Base-by-base conservation (phyloP, 305 asterid genomes). In the Stenogyne calaminthoides region DNA sequence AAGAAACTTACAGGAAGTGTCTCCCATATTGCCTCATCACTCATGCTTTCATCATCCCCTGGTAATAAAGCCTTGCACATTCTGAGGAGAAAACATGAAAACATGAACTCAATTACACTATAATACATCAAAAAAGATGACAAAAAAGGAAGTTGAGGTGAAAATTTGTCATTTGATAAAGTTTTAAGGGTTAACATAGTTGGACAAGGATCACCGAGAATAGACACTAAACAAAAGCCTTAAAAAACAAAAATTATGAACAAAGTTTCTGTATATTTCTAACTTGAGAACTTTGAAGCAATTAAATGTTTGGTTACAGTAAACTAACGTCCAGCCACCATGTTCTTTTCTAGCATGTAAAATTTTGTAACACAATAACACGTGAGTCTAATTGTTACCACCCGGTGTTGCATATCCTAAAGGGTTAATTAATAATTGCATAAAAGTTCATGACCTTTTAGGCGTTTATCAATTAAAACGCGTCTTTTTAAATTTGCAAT, bases 21-120 rank as follows among this genome's bases (percentile, higher is more conserved):
- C 85, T 95, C 99, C 98, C 99, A 95, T 64, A 95, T 83, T 70
- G 98, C 96, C 64, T 89, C 97, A 47, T 88, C 96, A 78, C 90
- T 87, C 89, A 87, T 82, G 87, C 88, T 87, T 82, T 95, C 99
- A 86, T 91, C 94, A 73, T 92, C 99, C 74, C 95, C 99, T 5
- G 97, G 99, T 64, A 95, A 82, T 80, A 95, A 87, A 69, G 99
- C 96, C 81, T 89, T 88, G 80, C 97, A 95, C 99, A 89, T 92
- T 87, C 99, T 95, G 92, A 75, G 74, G n/a, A 60, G 15, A 70
- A 72, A 76, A 67, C 27, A 72, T 69, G 68, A 79, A 74, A 76
- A 67, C 20, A 72, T 69, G 68, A 79, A 74, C 20, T 37, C 12
- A 4, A 75, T 51, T 69, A 51, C 64, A 36, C 25, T 57, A 72